A percentile compares a stretch with the other conserved stretches of the same genome.
Evolutionary conservation across 108 stramenopile species (phyloP).

Genomic region (Epipyxis sp.): DNA sequence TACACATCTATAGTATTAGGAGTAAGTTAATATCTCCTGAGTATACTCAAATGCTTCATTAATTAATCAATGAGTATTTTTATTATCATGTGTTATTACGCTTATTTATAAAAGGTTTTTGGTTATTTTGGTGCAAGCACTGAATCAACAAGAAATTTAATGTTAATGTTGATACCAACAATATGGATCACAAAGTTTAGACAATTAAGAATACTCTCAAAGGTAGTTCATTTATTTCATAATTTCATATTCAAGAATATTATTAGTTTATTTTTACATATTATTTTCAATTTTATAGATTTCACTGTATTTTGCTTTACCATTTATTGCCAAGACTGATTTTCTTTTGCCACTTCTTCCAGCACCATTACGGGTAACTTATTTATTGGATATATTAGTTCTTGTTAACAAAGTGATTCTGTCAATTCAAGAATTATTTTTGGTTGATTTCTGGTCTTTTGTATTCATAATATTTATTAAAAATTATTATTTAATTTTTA

Average conservation of each 20-base stretch:
- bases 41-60: too few species aligned
- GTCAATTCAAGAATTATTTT: too few species aligned
- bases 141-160: background rate
- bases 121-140: background rate
- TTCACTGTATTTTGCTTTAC: background rate
- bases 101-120: background rate
- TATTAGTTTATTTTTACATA: too few species aligned
- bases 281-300: background rate
- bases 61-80: too few species aligned
- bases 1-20: too few species aligned
- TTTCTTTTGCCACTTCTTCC: background rate
- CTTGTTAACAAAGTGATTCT: too few species aligned
- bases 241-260: too few species aligned
- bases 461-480: background rate
- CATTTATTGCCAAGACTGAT: background rate
- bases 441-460: too few species aligned
- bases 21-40: too few species aligned
- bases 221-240: constrained; percentile 1
- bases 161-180: background rate
- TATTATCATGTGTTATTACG: too few species aligned
- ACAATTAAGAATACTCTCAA: background rate
- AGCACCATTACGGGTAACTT: background rate
- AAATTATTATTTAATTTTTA: background rate
- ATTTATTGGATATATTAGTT: too few species aligned
- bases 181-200: background rate